Evolutionary conservation across 306 rosid species (phyloP).

Genomic region (Malus orientalis): DNA sequence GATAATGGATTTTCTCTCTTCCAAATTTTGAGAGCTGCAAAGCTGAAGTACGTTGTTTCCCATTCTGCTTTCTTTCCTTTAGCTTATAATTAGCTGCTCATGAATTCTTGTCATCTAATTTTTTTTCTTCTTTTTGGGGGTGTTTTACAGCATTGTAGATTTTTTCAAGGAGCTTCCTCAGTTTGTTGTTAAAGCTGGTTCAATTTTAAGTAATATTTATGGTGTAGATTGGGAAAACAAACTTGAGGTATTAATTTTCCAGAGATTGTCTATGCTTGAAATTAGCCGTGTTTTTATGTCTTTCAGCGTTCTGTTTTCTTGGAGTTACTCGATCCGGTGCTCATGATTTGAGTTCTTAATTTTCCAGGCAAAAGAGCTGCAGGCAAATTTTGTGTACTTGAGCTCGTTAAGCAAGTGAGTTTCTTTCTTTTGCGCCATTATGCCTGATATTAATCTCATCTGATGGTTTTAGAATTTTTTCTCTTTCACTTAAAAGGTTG

Average conservation of each 20-base stretch:
- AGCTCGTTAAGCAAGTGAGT: conserved; percentile 83
- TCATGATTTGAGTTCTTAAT: conserved; percentile 9
- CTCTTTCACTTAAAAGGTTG: background rate
- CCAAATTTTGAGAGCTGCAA: conserved; percentile 72
- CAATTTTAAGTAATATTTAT: conserved; percentile 52
- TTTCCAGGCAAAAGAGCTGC: conserved; percentile 77
- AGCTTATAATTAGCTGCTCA: conserved; percentile 10
- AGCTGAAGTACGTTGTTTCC: conserved; percentile 56
- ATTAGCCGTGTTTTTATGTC: background rate
- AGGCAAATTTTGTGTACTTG: conserved; percentile 66
- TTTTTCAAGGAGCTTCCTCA: conserved; percentile 96
- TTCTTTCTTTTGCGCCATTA: background rate
- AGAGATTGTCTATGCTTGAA: conserved; percentile 9
- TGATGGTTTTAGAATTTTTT: background rate
- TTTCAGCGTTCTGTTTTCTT: background rate
- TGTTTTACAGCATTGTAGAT: conserved; percentile 58
- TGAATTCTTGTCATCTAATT: conserved; percentile 9
- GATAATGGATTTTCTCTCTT: conserved; percentile 53
- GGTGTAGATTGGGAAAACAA: conserved; percentile 92
- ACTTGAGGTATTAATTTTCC: conserved; percentile 59
- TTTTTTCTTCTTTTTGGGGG: background rate
- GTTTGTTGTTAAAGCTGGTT: conserved; percentile 81
- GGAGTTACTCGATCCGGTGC: conserved; percentile 11
- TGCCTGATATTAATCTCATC: background rate
- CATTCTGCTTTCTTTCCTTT: background rate